These are phyloP conservation scores for Alternaria viburni DNA, from an alignment of 2,329 filamentous ascomycete species.

Conservation along the genomic window DNA sequence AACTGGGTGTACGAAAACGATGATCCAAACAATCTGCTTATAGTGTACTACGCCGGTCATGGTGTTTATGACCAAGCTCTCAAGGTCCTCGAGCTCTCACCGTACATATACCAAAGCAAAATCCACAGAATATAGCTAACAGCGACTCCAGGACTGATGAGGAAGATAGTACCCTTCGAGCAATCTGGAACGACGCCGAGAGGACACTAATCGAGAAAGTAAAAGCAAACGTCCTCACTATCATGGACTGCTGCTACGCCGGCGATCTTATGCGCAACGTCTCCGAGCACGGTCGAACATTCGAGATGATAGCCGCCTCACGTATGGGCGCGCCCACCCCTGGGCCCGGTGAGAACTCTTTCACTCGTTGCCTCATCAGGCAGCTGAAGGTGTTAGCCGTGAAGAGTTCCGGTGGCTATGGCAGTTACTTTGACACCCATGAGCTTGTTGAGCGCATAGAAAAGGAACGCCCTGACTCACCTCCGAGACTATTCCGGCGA, in stretches of 20 bases:
- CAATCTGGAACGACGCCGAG: not conserved
- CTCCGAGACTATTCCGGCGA: not conserved
- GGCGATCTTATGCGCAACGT: slow-evolving; percentile 18
- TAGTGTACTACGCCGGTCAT: not conserved
- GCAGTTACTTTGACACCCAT: not conserved
- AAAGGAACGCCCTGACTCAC: not conserved
- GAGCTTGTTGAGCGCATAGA: not conserved
- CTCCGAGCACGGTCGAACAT: slow-evolving; percentile 1
- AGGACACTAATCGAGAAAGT: slow-evolving; percentile 8
- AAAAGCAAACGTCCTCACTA: slow-evolving; percentile 22
- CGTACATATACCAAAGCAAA: not conserved
- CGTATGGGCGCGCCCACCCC: not conserved
- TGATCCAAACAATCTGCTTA: not conserved
- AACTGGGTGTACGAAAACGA: not conserved
- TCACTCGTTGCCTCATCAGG: not conserved
- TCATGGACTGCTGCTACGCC: slow-evolving; percentile 34
- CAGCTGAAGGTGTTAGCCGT: not conserved
- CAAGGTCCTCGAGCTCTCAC: not conserved
- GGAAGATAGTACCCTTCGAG: not conserved
- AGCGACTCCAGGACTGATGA: not conserved
- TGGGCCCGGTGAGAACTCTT: not conserved
- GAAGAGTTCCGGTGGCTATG: not conserved
- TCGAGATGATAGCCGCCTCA: slow-evolving; percentile 2
- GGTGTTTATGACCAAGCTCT: not conserved
- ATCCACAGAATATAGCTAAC: not conserved